Evolutionary conservation across 2,329 filamentous ascomycete genomes (phyloP).

Genomic region (Aspergillus sp.): DNA sequence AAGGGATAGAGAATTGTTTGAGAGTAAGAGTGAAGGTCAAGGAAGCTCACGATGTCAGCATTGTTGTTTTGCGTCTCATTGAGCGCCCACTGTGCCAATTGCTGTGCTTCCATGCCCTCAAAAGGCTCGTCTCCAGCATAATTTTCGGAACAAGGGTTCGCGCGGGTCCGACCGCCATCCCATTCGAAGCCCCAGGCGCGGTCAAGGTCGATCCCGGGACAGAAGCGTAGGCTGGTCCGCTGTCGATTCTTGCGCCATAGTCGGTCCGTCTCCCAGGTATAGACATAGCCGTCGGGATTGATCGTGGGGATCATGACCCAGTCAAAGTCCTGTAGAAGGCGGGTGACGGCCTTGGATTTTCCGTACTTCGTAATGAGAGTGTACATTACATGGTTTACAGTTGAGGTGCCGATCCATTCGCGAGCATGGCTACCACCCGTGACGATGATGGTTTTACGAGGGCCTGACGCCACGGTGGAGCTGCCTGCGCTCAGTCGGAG

Average conservation of each 20-base stretch:
- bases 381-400: slow-evolving; percentile 88
- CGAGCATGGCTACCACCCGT: slow-evolving; percentile 87
- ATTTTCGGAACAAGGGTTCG: slow-evolving; percentile 86
- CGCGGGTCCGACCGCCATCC: slow-evolving; percentile 66
- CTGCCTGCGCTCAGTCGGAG: slow-evolving; percentile 70
- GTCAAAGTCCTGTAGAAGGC: slow-evolving; percentile 80
- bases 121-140: slow-evolving; percentile 84
- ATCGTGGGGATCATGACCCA: slow-evolving; percentile 84
- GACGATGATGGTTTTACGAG: slow-evolving; percentile 76
- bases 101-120: slow-evolving; percentile 74
- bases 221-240: slow-evolving; percentile 77
- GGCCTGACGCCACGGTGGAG: slow-evolving; percentile 48
- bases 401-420: slow-evolving; percentile 94
- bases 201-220: slow-evolving; percentile 85
- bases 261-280: slow-evolving; percentile 87
- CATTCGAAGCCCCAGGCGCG: slow-evolving; percentile 83
- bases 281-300: slow-evolving; percentile 93
- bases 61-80: slow-evolving; percentile 73
- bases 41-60: slow-evolving; percentile 75
- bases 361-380: slow-evolving; percentile 81
- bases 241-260: slow-evolving; percentile 93
- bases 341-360: slow-evolving; percentile 69
- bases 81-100: slow-evolving; percentile 77
- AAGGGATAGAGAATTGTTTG: slow-evolving; percentile 95
- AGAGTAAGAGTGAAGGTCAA: slow-evolving; percentile 93